Evolutionary conservation across 108 stramenopile genomes (phyloP).

Genomic region (Heterococcus sp.): DNA sequence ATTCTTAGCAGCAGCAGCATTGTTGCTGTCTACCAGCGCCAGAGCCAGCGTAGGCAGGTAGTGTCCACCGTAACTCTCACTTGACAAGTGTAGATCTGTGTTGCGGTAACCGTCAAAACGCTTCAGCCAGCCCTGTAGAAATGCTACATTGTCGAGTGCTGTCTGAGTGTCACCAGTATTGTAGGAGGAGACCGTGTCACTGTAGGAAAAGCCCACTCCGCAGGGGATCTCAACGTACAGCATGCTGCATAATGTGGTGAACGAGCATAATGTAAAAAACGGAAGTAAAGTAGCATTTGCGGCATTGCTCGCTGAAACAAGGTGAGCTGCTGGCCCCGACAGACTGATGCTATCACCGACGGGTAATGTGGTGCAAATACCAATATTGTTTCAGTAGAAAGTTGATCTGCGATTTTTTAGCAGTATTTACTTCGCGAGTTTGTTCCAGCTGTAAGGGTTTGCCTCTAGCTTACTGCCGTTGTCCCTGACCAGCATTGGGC

Average conservation of each 20-base stretch:
- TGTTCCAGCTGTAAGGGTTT: conserved; percentile 87
- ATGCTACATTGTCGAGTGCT: conserved; percentile 82
- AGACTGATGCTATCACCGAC: too few species aligned
- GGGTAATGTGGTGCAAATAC: too few species aligned
- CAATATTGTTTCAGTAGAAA: too few species aligned
- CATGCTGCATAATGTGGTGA: too few species aligned
- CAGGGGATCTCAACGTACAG: conserved; percentile 96
- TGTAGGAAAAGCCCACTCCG: conserved; percentile 92
- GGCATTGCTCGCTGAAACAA: too few species aligned
- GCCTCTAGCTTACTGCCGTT: background rate
- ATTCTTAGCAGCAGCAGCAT: background rate
- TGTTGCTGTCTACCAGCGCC: conserved; percentile 25
- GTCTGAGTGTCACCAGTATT: conserved; percentile 37
- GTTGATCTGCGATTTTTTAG: too few species aligned
- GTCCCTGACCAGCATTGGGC: conserved; percentile 46
- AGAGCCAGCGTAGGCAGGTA: conserved; percentile 83
- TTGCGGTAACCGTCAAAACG: conserved; percentile 69
- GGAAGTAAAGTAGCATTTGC: too few species aligned
- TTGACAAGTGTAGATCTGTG: conserved; percentile 56
- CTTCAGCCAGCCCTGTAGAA: conserved; percentile 80
- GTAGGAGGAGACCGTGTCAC: conserved; percentile 44
- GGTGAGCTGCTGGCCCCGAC: too few species aligned
- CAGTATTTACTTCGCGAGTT: conserved; percentile 60
- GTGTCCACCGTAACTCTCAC: conserved; percentile 87
- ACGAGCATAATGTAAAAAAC: too few species aligned